phyloP scores from a whole-genome alignment of 805 yeast species.

The Pichia cabralensis region DNA sequence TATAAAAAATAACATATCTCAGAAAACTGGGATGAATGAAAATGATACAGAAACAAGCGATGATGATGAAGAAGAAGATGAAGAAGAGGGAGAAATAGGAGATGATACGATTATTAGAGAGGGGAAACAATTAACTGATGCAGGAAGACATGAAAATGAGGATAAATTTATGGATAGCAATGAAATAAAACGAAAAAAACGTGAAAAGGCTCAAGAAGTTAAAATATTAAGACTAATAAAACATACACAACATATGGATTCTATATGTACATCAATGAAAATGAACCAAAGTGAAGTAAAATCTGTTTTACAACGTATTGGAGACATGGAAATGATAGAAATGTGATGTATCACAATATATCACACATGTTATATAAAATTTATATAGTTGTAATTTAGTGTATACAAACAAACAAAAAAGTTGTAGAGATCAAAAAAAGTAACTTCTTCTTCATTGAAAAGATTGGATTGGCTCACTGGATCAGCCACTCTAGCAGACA shows the following conservation, averaged over 20 bases:
- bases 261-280: conserved; percentile 61
- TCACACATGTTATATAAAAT: no score
- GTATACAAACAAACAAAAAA: no score
- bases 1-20: no score
- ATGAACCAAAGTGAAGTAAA: conserved; percentile 48
- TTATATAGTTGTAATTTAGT: no score
- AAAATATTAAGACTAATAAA: conserved; percentile 36
- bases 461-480: no score
- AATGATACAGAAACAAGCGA: background rate
- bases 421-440: no score
- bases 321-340: conserved; percentile 5
- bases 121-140: no score
- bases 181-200: conserved; percentile 14
- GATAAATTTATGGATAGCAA: conserved; percentile 3
- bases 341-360: no score
- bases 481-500: no score
- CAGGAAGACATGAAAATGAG: conserved; percentile 3
- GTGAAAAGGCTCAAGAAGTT: conserved; percentile 23
- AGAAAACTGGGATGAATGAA: background rate
- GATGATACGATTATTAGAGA: background rate
- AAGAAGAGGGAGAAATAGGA: background rate
- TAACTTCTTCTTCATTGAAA: no score
- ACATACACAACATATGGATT: conserved; percentile 48
- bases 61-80: background rate
- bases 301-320: conserved; percentile 23